Evolutionary conservation across 345 rosid species (phyloP), one percentile per base, ranked within the genome.

Genomic region (Dimocarpus longan): DNA sequence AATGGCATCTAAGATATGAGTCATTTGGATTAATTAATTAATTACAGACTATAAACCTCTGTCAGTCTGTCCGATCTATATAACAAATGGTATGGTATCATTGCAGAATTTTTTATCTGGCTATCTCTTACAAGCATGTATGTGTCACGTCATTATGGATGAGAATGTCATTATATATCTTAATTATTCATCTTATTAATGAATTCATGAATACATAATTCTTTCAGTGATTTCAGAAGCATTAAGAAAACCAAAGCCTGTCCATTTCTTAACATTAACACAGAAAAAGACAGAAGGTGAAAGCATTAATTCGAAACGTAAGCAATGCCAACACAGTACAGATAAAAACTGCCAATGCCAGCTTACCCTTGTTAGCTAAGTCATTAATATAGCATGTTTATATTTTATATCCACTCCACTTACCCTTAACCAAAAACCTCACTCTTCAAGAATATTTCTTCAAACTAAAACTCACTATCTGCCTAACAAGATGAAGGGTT

Each of bases 401-500:
- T 21, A 32, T 68, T 65, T 3, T 60, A n/a, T 56, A 39, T 52
- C 50, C 42, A 66, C 3, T 10, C 60, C 32, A 28, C 32, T 28
- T 28, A 28, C 32, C 32, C 32, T 28, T 28, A 28, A 28, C 32
- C 1, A 28, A 28, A 28, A 28, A 28, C 32, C 32, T 28, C 32
- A 28, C 32, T 28, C 32, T 28, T 28, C 2, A 1, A 28, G 1
- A 28, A n/a, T n/a, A 28, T 28, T 28, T 28, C 32, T 28, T 28
- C 32, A 28, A 28, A 18, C 42, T 2, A 4, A 60, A n/a, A 3
- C 39, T 4, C 56, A 11, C 44, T 65, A 73, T 65, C 63, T 22
- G 10, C 74, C 70, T 24, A 83, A 78, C 80, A 79, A 68, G 81
- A 87, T 83, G 89, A 89, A 81, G 82, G 91, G 93, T 10, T 85